phyloP scores from a whole-genome alignment of 768 basidiomycete genomes.

The Botryobasidium botryosum region DNA sequence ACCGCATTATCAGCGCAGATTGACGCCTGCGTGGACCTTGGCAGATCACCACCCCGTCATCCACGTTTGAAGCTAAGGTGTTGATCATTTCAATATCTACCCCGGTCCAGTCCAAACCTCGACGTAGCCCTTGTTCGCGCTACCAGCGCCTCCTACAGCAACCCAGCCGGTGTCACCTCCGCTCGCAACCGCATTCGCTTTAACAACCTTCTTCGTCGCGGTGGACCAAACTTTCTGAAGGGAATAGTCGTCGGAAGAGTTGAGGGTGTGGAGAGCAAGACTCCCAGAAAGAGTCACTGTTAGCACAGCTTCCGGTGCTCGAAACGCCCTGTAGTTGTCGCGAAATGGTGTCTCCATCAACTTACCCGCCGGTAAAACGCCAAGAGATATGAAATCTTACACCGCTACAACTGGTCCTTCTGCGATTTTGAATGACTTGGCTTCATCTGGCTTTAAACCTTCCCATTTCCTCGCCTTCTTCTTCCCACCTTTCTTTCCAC shows the following conservation, averaged over 20 bases:
- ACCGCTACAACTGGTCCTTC: constrained; percentile 60
- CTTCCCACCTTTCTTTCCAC: constrained; percentile 38
- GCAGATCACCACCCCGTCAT: neutral
- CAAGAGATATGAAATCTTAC: constrained; percentile 24
- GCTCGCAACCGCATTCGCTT: constrained; percentile 44
- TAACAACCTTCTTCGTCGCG: constrained; percentile 29
- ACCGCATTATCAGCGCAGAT: neutral
- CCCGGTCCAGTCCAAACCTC: constrained; percentile 25
- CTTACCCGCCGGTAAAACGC: neutral
- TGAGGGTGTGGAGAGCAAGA: too few relatives aligned
- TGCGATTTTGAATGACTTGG: constrained; percentile 32
- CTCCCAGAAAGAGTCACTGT: too few relatives aligned
- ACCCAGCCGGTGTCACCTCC: constrained; percentile 24
- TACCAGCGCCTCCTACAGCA: constrained; percentile 43
- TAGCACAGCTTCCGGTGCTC: too few relatives aligned
- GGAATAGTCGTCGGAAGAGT: neutral
- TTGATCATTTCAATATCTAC: neutral
- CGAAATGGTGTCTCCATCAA: neutral
- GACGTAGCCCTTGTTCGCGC: constrained; percentile 40
- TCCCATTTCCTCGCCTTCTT: constrained; percentile 55
- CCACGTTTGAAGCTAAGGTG: neutral
- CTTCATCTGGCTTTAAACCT: constrained; percentile 37
- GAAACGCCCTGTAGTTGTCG: too few relatives aligned
- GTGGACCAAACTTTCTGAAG: constrained; percentile 32
- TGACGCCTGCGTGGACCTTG: neutral